These are phyloP conservation scores for Leptographium procerum DNA, from an alignment of 2,329 filamentous ascomycete species.

Conservation along the genomic window DNA sequence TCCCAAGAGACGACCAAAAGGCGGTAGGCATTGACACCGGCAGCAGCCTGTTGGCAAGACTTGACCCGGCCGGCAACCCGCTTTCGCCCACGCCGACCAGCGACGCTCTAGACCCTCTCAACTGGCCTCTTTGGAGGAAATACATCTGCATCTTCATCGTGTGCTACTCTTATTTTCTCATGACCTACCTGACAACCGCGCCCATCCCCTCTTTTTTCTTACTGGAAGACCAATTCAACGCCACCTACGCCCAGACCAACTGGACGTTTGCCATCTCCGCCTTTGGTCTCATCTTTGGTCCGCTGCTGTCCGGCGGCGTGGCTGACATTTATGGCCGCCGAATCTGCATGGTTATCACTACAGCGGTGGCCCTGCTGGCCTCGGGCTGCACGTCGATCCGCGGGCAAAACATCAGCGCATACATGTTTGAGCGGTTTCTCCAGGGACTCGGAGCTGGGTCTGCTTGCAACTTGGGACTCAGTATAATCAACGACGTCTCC, in stretches of 20 bases:
- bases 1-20: no score
- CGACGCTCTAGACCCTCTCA: conserved; percentile 37
- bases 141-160: conserved; percentile 37
- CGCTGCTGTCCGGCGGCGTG: conserved; percentile 14
- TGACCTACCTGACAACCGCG: conserved; percentile 47
- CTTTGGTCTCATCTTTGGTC: conserved; percentile 38
- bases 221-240: conserved; percentile 33
- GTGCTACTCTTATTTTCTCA: conserved; percentile 43
- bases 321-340: conserved; percentile 41
- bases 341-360: conserved; percentile 32
- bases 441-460: conserved; percentile 45
- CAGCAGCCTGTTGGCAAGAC: conserved; percentile 26
- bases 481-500: conserved; percentile 42
- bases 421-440: conserved; percentile 48
- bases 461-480: conserved; percentile 41
- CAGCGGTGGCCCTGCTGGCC: conserved; percentile 21
- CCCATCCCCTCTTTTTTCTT: conserved; percentile 41
- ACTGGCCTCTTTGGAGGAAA: conserved; percentile 37
- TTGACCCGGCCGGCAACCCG: no score
- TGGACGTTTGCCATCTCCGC: conserved; percentile 33
- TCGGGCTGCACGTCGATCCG: conserved; percentile 21
- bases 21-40: no score
- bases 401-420: conserved; percentile 29
- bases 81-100: conserved; percentile 4
- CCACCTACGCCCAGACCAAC: conserved; percentile 19